A percentile compares a stretch with the other conserved stretches of the same genome.
Conservation (phyloP, 257 asterid species). For the Cordia subcordata region DNA sequence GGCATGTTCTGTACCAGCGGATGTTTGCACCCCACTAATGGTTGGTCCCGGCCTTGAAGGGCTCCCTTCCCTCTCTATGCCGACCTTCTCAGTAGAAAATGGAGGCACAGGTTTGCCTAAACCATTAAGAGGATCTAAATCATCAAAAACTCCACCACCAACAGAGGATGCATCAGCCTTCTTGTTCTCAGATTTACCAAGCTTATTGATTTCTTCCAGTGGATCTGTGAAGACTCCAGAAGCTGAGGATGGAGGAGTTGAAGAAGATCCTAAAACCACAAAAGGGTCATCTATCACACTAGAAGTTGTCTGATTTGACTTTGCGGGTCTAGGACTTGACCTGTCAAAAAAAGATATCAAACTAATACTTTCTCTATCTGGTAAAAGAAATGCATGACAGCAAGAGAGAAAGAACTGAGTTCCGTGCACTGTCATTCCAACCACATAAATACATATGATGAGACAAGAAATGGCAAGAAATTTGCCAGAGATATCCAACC, state of each 20-base stretch:
- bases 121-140: slow-evolving; percentile 65
- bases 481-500: too few species aligned
- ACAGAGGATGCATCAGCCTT: slow-evolving; percentile 29
- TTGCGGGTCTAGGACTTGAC: slow-evolving; percentile 56
- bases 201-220: slow-evolving; percentile 55
- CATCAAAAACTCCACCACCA: slow-evolving; percentile 28
- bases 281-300: slow-evolving; percentile 67
- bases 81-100: neutral
- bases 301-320: slow-evolving; percentile 46
- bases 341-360: slow-evolving; percentile 42
- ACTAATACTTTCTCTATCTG: slow-evolving; percentile 7
- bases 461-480: too few species aligned
- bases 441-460: too few species aligned
- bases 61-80: slow-evolving; percentile 47
- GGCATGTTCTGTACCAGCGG: slow-evolving; percentile 40
- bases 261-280: slow-evolving; percentile 59
- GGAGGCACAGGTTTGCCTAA: slow-evolving; percentile 41
- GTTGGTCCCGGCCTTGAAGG: slow-evolving; percentile 43
- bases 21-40: slow-evolving; percentile 31
- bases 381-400: neutral
- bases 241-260: slow-evolving; percentile 15
- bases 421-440: too few species aligned
- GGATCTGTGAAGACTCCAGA: slow-evolving; percentile 38
- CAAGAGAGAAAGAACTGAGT: too few species aligned
- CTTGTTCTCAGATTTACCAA: slow-evolving; percentile 53